Evolutionary conservation across 805 yeast species (phyloP).

Genomic region (Kodamaea kakaduensis): DNA sequence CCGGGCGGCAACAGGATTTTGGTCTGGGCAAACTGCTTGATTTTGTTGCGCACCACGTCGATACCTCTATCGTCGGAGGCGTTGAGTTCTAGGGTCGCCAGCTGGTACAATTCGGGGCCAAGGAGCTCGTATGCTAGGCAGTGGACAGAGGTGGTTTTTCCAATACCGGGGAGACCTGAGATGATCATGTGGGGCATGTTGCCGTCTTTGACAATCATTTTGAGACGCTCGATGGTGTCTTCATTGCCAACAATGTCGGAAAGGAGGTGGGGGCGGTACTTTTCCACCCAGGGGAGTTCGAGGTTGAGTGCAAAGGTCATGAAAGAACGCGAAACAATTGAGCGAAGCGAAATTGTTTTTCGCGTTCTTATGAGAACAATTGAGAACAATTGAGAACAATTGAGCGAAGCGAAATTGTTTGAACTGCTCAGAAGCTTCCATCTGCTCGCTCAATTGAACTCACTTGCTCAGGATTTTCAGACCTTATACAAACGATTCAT

Average conservation of each 20-base stretch:
- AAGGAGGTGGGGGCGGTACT: slow-evolving; percentile 77
- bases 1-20: slow-evolving; percentile 85
- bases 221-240: slow-evolving; percentile 81
- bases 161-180: slow-evolving; percentile 96
- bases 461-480: too few relatives aligned
- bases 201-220: slow-evolving; percentile 84
- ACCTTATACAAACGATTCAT: too few relatives aligned
- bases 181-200: slow-evolving; percentile 96
- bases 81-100: slow-evolving; percentile 88
- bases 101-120: slow-evolving; percentile 61
- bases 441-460: too few relatives aligned
- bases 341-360: too few relatives aligned
- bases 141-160: slow-evolving; percentile 90
- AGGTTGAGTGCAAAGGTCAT: slow-evolving; percentile 16
- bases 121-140: slow-evolving; percentile 83
- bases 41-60: slow-evolving; percentile 89
- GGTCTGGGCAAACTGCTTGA: slow-evolving; percentile 94
- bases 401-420: too few relatives aligned
- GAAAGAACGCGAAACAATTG: too few relatives aligned
- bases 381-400: too few relatives aligned
- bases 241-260: slow-evolving; percentile 90
- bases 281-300: slow-evolving; percentile 71
- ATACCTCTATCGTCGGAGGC: slow-evolving; percentile 98
- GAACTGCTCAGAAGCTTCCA: too few relatives aligned
- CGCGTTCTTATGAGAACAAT: too few relatives aligned